phyloP scores from a whole-genome alignment of 2,329 filamentous ascomycete species.

The Penicillium sp. region DNA sequence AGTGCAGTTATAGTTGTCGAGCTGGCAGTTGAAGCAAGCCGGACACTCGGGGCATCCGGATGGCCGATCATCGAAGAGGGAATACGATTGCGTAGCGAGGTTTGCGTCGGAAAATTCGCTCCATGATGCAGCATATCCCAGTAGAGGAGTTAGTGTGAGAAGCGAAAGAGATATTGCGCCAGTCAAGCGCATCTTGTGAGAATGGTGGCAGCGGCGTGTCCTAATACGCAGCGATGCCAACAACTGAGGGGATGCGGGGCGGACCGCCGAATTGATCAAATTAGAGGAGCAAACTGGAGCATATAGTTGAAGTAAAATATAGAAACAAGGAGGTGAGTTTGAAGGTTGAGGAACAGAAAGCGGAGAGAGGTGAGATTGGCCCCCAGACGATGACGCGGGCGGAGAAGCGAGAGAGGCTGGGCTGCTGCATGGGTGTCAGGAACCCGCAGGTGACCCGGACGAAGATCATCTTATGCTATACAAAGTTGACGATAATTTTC shows the following conservation, averaged over 20 bases:
- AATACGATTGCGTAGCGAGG: slow-evolving; percentile 66
- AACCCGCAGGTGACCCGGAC: slow-evolving; percentile 9
- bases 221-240: slow-evolving; percentile 3
- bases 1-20: slow-evolving; percentile 85
- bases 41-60: slow-evolving; percentile 43
- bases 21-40: slow-evolving; percentile 90
- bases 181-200: slow-evolving; percentile 31
- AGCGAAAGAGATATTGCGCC: slow-evolving; percentile 26
- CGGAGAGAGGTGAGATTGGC: slow-evolving; percentile 21
- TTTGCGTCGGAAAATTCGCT: slow-evolving; percentile 60
- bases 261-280: slow-evolving; percentile 8
- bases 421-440: slow-evolving; percentile 23
- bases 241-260: slow-evolving; percentile 10
- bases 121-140: slow-evolving; percentile 26
- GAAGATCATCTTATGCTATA: neutral
- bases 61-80: slow-evolving; percentile 71
- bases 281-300: neutral
- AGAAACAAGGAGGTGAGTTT: slow-evolving; percentile 4
- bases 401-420: slow-evolving; percentile 29
- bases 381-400: slow-evolving; percentile 34
- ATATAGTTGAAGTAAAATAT: slow-evolving; percentile 3
- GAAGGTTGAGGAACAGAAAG: slow-evolving; percentile 12
- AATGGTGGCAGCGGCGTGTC: slow-evolving; percentile 11
- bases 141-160: slow-evolving; percentile 28
- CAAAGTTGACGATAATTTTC: neutral